These are phyloP conservation scores for Calonectria leucothoes DNA, from an alignment of 2,329 filamentous ascomycete species.

Conservation along the genomic window DNA sequence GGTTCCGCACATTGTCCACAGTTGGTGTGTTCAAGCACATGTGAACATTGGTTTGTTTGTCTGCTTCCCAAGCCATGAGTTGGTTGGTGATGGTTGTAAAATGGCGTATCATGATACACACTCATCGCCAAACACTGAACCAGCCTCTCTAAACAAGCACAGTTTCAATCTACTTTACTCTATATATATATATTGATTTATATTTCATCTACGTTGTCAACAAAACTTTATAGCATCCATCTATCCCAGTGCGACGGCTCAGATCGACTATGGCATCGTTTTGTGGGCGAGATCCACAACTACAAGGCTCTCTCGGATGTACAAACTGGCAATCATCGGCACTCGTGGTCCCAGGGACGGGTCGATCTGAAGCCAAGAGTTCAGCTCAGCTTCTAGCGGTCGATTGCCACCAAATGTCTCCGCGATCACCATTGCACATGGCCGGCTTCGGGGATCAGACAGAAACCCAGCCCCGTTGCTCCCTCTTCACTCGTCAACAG, in stretches of 20 bases:
- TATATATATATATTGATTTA: background rate
- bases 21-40: background rate
- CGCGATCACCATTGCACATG: background rate
- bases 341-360: background rate
- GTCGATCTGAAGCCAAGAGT: background rate
- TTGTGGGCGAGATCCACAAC: background rate
- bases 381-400: background rate
- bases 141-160: background rate
- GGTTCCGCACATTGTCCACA: background rate
- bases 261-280: background rate
- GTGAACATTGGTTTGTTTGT: no score
- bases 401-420: background rate
- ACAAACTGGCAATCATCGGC: background rate
- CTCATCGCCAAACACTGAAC: background rate
- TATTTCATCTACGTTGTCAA: no score
- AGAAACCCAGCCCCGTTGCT: background rate
- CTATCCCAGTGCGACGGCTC: background rate
- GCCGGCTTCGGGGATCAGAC: background rate
- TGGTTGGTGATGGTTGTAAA: background rate
- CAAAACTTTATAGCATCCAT: no score
- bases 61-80: background rate
- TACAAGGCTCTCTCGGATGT: background rate
- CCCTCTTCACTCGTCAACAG: background rate
- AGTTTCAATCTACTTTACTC: background rate
- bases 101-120: background rate